These are phyloP conservation scores for Iris pallida DNA, from an alignment of 116 monocot species.

Conservation along the genomic window DNA sequence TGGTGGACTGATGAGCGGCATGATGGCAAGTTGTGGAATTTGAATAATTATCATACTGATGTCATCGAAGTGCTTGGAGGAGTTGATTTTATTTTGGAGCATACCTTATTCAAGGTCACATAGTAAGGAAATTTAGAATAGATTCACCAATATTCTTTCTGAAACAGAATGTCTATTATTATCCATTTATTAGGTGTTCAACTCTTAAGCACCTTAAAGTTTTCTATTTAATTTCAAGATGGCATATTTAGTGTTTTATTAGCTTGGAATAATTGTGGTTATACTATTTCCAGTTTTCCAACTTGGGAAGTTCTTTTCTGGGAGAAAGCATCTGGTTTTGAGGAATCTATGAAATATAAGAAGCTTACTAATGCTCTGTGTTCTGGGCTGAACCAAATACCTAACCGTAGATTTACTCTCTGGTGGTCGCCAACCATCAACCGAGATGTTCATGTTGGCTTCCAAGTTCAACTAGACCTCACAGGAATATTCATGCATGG, in stretches of 20 bases:
- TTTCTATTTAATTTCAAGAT: not conserved
- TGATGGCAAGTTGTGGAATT: slow-evolving; percentile 93
- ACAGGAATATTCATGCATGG: slow-evolving; percentile 99
- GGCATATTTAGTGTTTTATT: not conserved
- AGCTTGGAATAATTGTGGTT: slow-evolving; percentile 10
- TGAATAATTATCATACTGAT: slow-evolving; percentile 93
- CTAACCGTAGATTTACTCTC: slow-evolving; percentile 91
- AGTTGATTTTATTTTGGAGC: slow-evolving; percentile 87
- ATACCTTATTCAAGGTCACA: slow-evolving; percentile 89
- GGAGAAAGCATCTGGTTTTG: slow-evolving; percentile 99
- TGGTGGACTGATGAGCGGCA: slow-evolving; percentile 97
- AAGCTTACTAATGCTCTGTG: slow-evolving; percentile 94
- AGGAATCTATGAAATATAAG: slow-evolving; percentile 99
- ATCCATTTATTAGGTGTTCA: too few species aligned
- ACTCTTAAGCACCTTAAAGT: too few species aligned
- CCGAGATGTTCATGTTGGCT: slow-evolving; percentile 97
- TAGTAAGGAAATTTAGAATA: slow-evolving; percentile 46
- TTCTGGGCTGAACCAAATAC: slow-evolving; percentile 96
- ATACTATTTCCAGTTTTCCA: slow-evolving; percentile 65
- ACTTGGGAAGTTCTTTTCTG: slow-evolving; percentile 99
- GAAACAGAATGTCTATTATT: not conserved
- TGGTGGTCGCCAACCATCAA: slow-evolving; percentile 99
- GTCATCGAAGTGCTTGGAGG: slow-evolving; percentile 97
- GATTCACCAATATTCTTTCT: not conserved
- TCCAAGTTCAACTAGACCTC: slow-evolving; percentile 95